phyloP scores from a whole-genome alignment of 371 early-diverging fungal genomes.

The Rhizopus microsporus region DNA sequence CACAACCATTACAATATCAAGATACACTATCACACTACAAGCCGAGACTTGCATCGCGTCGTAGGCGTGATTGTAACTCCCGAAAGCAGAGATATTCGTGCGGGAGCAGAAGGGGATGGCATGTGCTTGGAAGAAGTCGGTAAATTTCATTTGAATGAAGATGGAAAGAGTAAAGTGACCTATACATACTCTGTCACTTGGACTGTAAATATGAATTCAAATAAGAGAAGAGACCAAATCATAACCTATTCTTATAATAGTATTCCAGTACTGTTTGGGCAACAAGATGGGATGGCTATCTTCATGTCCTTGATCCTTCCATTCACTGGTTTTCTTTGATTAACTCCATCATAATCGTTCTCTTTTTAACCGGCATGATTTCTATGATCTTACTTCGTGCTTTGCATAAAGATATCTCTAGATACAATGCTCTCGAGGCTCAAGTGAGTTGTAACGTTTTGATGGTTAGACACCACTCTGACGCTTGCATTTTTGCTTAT shows the following conservation, averaged over 20 bases:
- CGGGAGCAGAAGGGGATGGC: slow-evolving; percentile 29
- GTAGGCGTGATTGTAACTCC: slow-evolving; percentile 87
- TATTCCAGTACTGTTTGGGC: slow-evolving; percentile 79
- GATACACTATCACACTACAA: slow-evolving; percentile 77
- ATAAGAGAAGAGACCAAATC: background rate
- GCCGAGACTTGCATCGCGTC: slow-evolving; percentile 66
- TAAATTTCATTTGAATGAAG: slow-evolving; percentile 19
- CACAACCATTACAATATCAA: slow-evolving; percentile 91
- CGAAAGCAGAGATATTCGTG: slow-evolving; percentile 42
- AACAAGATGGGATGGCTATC: slow-evolving; percentile 93
- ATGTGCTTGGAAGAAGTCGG: background rate
- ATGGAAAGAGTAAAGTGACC: slow-evolving; percentile 54
- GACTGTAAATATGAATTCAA: slow-evolving; percentile 53
- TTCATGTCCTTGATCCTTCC: slow-evolving; percentile 80
- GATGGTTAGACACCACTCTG: too few relatives aligned
- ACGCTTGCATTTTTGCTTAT: background rate
- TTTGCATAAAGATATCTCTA: slow-evolving; percentile 83
- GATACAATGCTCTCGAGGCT: slow-evolving; percentile 74
- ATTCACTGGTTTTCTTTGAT: slow-evolving; percentile 63
- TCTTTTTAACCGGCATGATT: slow-evolving; percentile 87
- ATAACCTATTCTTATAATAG: slow-evolving; percentile 24
- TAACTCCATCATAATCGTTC: slow-evolving; percentile 25
- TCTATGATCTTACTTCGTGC: slow-evolving; percentile 84
- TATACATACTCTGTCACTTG: slow-evolving; percentile 89
- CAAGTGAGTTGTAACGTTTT: slow-evolving; percentile 29